These are phyloP conservation scores for Penicillium fuscoglaucum DNA, from an alignment of 2,329 filamentous ascomycete genomes.

Conservation along the genomic window DNA sequence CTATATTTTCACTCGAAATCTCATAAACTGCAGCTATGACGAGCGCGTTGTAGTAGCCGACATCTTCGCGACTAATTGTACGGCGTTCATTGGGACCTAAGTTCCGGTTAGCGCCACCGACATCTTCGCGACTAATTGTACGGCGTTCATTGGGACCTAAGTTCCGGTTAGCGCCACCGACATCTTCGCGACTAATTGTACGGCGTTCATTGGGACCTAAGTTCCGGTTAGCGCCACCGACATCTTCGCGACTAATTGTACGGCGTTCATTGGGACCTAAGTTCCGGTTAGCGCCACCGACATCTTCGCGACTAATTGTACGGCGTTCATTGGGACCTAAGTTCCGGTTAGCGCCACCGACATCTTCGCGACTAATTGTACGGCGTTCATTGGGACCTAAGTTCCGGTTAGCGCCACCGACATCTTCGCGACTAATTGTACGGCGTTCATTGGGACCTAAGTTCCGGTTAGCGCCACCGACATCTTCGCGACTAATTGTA, in stretches of 20 bases:
- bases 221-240: constrained; percentile 1
- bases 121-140: constrained; percentile 41
- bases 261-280: constrained; percentile 45
- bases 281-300: constrained; percentile 1
- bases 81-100: constrained; percentile 45
- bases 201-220: constrained; percentile 45
- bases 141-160: constrained; percentile 45
- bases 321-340: constrained; percentile 45
- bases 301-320: constrained; percentile 41
- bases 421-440: constrained; percentile 41
- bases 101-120: constrained; percentile 1
- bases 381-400: constrained; percentile 45
- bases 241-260: constrained; percentile 41
- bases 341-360: constrained; percentile 1
- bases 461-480: constrained; percentile 1
- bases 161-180: constrained; percentile 1
- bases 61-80: constrained; percentile 43
- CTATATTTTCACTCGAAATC: constrained; percentile 11
- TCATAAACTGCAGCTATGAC: constrained; percentile 42
- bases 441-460: constrained; percentile 45
- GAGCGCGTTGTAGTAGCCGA: constrained; percentile 45
- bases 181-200: constrained; percentile 41
- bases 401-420: constrained; percentile 1
- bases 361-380: constrained; percentile 41
- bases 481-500: constrained; percentile 41